Conservation (phyloP, 371 early-diverging fungal genomes). For the Circinella minor region DNA sequence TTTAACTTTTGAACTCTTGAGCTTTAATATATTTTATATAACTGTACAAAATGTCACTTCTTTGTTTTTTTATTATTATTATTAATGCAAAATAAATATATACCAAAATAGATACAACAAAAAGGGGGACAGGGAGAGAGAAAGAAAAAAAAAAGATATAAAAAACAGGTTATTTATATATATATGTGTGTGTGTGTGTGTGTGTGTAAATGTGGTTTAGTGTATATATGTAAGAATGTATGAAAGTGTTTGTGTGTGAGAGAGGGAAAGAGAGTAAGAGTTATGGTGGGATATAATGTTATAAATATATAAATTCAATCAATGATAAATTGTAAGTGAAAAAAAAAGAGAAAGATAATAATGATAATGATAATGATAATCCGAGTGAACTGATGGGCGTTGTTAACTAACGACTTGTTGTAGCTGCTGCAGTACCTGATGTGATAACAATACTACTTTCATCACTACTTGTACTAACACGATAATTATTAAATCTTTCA, state of each 20-base stretch:
- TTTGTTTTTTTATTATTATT: too few species aligned
- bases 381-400: too few species aligned
- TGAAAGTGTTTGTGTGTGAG: neutral
- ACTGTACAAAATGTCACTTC: constrained; percentile 7
- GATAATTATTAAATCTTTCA: constrained; percentile 5
- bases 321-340: neutral
- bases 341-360: neutral
- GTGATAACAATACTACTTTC: constrained; percentile 6
- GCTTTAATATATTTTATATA: neutral
- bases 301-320: neutral
- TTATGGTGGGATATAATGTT: neutral
- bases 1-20: too few species aligned
- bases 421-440: neutral
- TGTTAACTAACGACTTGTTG: too few species aligned
- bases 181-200: too few species aligned
- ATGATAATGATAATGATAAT: neutral
- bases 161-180: too few species aligned
- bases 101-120: neutral
- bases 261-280: neutral
- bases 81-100: constrained; percentile 3
- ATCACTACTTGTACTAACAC: constrained; percentile 5
- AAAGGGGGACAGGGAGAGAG: too few species aligned
- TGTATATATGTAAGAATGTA: neutral
- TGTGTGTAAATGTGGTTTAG: too few species aligned
- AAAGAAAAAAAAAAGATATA: neutral